Conservation (phyloP, 1,139 yeast genomes). For the Hyphopichia burtonii region DNA sequence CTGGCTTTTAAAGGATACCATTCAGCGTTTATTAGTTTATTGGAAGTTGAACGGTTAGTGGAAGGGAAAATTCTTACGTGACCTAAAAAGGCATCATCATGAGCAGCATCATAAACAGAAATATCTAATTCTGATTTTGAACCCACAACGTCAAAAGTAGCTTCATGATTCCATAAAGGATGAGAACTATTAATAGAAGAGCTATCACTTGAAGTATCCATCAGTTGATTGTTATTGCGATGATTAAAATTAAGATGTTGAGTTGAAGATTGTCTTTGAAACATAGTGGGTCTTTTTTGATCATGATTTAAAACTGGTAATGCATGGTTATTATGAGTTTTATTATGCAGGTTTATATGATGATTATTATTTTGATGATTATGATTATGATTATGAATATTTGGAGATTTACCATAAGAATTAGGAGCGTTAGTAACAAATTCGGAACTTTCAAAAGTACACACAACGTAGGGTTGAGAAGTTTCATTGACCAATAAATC, state of each 20-base stretch:
- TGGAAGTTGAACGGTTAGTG: slow-evolving; percentile 38
- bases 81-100: slow-evolving; percentile 83
- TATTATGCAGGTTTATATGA: slow-evolving; percentile 4
- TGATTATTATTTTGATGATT: slow-evolving; percentile 2
- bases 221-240: slow-evolving; percentile 6
- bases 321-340: slow-evolving; percentile 3
- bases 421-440: slow-evolving; percentile 83
- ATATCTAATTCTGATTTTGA: slow-evolving; percentile 80
- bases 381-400: slow-evolving; percentile 16
- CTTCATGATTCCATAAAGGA: slow-evolving; percentile 89
- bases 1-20: slow-evolving; percentile 80
- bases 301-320: slow-evolving; percentile 1
- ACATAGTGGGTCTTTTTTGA: slow-evolving; percentile 40
- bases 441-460: slow-evolving; percentile 91
- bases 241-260: slow-evolving; percentile 43
- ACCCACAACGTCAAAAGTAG: slow-evolving; percentile 88
- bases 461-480: slow-evolving; percentile 85
- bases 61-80: slow-evolving; percentile 74
- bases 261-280: slow-evolving; percentile 66
- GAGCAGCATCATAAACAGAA: slow-evolving; percentile 80
- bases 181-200: slow-evolving; percentile 44
- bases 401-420: slow-evolving; percentile 48
- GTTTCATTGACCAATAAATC: slow-evolving; percentile 55
- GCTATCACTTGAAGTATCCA: neutral
- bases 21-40: slow-evolving; percentile 40